Percentiles rank a stretch among this genome's conserved stretches.
These are phyloP conservation scores for Penicillium salamii DNA, from an alignment of 495 filamentous ascomycete species.

Conservation along the genomic window DNA sequence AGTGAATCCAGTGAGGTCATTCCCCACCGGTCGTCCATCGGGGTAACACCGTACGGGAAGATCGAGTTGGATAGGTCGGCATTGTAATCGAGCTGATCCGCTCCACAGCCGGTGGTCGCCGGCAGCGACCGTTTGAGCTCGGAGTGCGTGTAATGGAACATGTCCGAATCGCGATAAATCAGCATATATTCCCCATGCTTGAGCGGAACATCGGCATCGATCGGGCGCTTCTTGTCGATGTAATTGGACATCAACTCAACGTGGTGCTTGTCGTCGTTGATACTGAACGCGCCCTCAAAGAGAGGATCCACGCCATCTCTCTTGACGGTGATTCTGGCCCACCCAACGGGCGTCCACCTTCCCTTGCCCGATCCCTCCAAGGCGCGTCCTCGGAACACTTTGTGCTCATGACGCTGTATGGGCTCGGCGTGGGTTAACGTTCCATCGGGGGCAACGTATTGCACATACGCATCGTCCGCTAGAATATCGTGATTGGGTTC, in stretches of 20 bases:
- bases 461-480: conserved; percentile 67
- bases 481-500: conserved; percentile 93
- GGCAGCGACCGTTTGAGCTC: conserved; percentile 52
- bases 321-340: conserved; percentile 75
- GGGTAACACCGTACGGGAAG: conserved; percentile 43
- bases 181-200: conserved; percentile 78
- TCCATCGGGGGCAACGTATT: conserved; percentile 70
- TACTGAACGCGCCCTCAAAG: conserved; percentile 87
- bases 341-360: conserved; percentile 78
- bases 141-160: conserved; percentile 46
- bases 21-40: conserved; percentile 47
- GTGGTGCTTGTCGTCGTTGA: conserved; percentile 81
- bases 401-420: conserved; percentile 68
- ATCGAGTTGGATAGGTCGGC: conserved; percentile 62
- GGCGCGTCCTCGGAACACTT: conserved; percentile 78
- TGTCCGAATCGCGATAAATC: conserved; percentile 87
- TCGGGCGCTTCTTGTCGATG: conserved; percentile 62
- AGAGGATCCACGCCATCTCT: conserved; percentile 74
- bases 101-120: conserved; percentile 49
- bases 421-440: conserved; percentile 55
- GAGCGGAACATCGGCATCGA: conserved; percentile 68
- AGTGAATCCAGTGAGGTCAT: conserved; percentile 53
- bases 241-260: conserved; percentile 76
- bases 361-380: conserved; percentile 62
- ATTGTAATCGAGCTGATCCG: conserved; percentile 73